Base-by-base conservation (phyloP, 2,329 filamentous ascomycete species). In the Paracamarosporium sp. region DNA sequence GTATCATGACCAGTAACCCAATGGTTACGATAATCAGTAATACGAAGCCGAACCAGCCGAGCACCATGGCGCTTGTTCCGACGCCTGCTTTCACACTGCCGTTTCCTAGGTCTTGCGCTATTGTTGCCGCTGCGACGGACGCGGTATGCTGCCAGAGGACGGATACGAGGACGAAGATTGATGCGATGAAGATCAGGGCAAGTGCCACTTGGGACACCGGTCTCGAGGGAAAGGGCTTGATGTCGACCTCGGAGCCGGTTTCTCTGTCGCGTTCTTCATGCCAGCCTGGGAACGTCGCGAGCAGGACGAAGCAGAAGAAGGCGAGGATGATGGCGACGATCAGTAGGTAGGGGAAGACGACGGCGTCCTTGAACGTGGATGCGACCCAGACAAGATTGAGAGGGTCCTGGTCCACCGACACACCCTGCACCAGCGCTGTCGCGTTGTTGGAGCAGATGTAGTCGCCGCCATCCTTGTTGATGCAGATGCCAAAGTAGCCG, bases 381-480 rank as follows among this genome's bases (percentile, higher is more conserved):
- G 95, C 94, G 54, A 99, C 87, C 95, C 94, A 99, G 70, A 99
- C 93, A 71, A 99, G 82, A 78, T 99, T 99, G 72, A 99, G 83
- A 36, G 95, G 95, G 80, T 99, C 95, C 78, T 97, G 91, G 72
- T 97, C 93, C 40, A 96, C 87, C 20, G 86, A 89, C 41, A 98
- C 86, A 79, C 97, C 90, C 76, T 95, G 90, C 35, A 95, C 94
- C 46, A 99, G 85, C 2, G 93, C 89, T 2, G 94, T 97, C 20
- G 95, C 95, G 78, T 99, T 99, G 83, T 97, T 96, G 77, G 91
- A 95, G 85, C 95, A 99, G 57, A 98, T 86, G 86, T 92, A 99
- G 22, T 89, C 88, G 64, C 94, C 94, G 58, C 90, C 91, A 74
- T 97, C 92, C 1, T 92, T 89, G 79, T 93, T 95, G 76, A 98